Percentiles rank a stretch among this genome's conserved stretches.
These are phyloP conservation scores for Pichia thaimueangensis DNA, from an alignment of 805 yeast species.

Conservation along the genomic window DNA sequence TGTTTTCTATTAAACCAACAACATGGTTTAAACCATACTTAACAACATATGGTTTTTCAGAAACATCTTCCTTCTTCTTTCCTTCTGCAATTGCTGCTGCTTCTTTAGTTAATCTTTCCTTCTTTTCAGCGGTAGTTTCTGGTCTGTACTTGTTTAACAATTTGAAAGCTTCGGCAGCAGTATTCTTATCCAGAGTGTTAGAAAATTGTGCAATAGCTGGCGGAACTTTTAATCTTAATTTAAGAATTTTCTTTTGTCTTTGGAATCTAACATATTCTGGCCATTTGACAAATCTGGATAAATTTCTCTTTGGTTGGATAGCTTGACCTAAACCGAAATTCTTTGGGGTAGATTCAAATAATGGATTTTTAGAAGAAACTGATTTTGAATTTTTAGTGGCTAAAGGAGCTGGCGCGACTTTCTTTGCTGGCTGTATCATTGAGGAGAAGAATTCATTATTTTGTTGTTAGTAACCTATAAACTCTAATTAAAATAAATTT, in stretches of 20 bases:
- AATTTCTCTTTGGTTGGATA: slow-evolving; percentile 91
- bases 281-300: slow-evolving; percentile 97
- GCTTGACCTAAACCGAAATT: slow-evolving; percentile 96
- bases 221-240: slow-evolving; percentile 96
- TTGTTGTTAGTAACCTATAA: slow-evolving; percentile 19
- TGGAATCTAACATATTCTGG: slow-evolving; percentile 97
- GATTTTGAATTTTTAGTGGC: slow-evolving; percentile 62
- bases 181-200: slow-evolving; percentile 94
- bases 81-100: slow-evolving; percentile 99
- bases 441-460: slow-evolving; percentile 22
- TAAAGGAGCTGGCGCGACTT: slow-evolving; percentile 98
- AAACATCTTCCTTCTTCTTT: slow-evolving; percentile 92
- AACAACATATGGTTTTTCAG: slow-evolving; percentile 94
- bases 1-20: slow-evolving; percentile 94
- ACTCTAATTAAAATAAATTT: slow-evolving; percentile 14
- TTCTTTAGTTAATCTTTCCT: slow-evolving; percentile 97
- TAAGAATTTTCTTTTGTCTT: slow-evolving; percentile 96
- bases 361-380: slow-evolving; percentile 62
- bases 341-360: slow-evolving; percentile 84
- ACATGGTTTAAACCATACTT: slow-evolving; percentile 99
- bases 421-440: slow-evolving; percentile 45
- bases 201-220: slow-evolving; percentile 98
- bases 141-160: slow-evolving; percentile 99
- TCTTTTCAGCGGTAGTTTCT: slow-evolving; percentile 95
- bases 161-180: slow-evolving; percentile 96